Conservation (phyloP, 352 stramenopile species). For the Vaucheria bursata region DNA sequence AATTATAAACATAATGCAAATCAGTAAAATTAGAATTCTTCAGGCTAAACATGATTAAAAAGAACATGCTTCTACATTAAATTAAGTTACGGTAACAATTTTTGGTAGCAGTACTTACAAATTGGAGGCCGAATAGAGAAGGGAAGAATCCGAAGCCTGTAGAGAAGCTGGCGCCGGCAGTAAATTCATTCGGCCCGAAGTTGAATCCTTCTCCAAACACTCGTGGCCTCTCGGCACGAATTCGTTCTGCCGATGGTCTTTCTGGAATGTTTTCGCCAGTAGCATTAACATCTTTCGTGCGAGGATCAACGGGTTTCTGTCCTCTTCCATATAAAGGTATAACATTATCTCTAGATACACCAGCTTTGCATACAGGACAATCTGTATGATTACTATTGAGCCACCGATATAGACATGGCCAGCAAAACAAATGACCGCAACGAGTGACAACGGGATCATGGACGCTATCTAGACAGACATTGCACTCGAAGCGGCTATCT, state of each 20-base stretch:
- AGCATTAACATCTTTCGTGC: constrained; percentile 32
- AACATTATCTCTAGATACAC: constrained; percentile 73
- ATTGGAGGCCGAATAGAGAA: constrained; percentile 64
- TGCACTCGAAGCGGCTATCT: constrained; percentile 59
- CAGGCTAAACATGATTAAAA: background rate
- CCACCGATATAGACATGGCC: constrained; percentile 66
- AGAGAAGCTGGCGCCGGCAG: constrained; percentile 52
- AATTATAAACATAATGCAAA: background rate
- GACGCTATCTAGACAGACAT: constrained; percentile 74
- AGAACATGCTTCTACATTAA: background rate
- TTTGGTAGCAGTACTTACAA: constrained; percentile 48
- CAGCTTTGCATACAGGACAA: constrained; percentile 78
- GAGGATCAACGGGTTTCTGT: constrained; percentile 60
- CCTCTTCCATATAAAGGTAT: constrained; percentile 72
- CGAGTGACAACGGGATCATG: constrained; percentile 72
- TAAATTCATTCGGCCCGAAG: background rate
- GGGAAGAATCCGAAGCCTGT: constrained; percentile 70
- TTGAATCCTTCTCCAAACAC: background rate
- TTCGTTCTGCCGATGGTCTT: background rate
- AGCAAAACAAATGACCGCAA: constrained; percentile 79
- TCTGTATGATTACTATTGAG: constrained; percentile 59
- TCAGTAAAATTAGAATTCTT: background rate
- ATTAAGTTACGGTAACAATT: background rate
- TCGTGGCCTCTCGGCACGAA: background rate
- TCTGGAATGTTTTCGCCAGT: background rate